These are phyloP conservation scores for Metschnikowia santaceciliae DNA, from an alignment of 805 yeast species.

Conservation along the genomic window DNA sequence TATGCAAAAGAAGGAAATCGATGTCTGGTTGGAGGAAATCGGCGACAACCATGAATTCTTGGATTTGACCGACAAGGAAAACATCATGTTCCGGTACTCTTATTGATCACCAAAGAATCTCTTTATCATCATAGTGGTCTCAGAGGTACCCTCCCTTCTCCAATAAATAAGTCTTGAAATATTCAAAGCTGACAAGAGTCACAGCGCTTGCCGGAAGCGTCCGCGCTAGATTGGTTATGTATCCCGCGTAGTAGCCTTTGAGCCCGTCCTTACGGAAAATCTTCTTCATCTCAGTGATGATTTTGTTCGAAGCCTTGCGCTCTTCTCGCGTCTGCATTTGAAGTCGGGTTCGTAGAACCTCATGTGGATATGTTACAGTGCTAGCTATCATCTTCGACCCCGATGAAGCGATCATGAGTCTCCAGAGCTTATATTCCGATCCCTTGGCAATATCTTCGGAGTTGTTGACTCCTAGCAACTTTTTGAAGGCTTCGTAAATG, in stretches of 20 bases:
- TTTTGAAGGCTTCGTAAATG: slow-evolving; percentile 77
- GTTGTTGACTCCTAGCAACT: slow-evolving; percentile 12
- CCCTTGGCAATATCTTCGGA: slow-evolving; percentile 11
- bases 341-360: slow-evolving; percentile 85
- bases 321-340: slow-evolving; percentile 52
- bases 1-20: slow-evolving; percentile 22
- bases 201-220: slow-evolving; percentile 95
- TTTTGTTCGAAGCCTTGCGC: slow-evolving; percentile 19
- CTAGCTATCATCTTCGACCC: slow-evolving; percentile 86
- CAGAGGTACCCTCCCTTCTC: slow-evolving; percentile 25
- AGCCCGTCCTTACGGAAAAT: slow-evolving; percentile 67
- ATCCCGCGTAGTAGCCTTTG: slow-evolving; percentile 85
- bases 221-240: slow-evolving; percentile 76
- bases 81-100: slow-evolving; percentile 53
- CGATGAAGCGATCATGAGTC: slow-evolving; percentile 58
- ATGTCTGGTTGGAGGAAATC: slow-evolving; percentile 7
- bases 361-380: slow-evolving; percentile 90
- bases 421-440: slow-evolving; percentile 20
- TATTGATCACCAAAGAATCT: slow-evolving; percentile 22
- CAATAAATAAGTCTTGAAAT: slow-evolving; percentile 55
- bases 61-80: slow-evolving; percentile 60
- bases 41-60: slow-evolving; percentile 41
- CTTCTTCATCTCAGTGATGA: slow-evolving; percentile 31
- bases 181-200: slow-evolving; percentile 91
- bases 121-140: background rate